Base-by-base conservation (phyloP, 768 basidiomycete genomes). In the Russula vinacea region DNA sequence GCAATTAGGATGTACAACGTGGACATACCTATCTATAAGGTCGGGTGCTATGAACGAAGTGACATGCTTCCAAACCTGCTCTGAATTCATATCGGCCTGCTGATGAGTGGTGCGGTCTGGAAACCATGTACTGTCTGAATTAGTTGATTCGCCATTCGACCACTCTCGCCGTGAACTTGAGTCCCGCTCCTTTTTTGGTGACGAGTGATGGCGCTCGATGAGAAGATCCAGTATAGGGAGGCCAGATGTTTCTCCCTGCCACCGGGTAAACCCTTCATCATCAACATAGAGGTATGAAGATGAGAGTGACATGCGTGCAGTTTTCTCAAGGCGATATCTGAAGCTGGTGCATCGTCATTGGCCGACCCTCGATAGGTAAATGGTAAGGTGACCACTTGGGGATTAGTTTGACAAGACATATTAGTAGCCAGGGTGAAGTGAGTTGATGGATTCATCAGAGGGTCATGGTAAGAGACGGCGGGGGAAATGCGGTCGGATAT, bases 241-340 rank as follows among this genome's bases (percentile, higher is more conserved):
- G 29, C 94, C 94, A 4, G 93, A 95, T 0, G 92, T 92, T 70
- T 95, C 93, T 35, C 94, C 94, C 76, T 93, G 91, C 91, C 91
- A 93, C 62, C 91, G 78, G 0, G 91, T 90, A 71, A 87, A 89
- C 3, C 91, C 91, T 72, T 92, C 90, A 71, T 93, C 90, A 67
- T 93, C 91, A 64, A 90, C 85, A 72, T 93, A 93, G 39, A 93
- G 81, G 73, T 93, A 93, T 0, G 89, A 90, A 2, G 89, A 87
- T 0, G 87, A 83, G 49, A 91, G 73, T 0, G 86, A 84, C 75
- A 86, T 82, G 32, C 84, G 82, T 14, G 85, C 80, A 1, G 81
- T 77, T 56, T 87, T 87, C 54, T 86, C 87, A 8, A 74, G 24
- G 82, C 74, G 47, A 81, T 80, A 54, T 86, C 85, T 37, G 76